A percentile compares a stretch with the other conserved stretches of the same genome.
Evolutionary conservation across 768 basidiomycete species (phyloP).

Genomic region (Boletus insuetus): DNA sequence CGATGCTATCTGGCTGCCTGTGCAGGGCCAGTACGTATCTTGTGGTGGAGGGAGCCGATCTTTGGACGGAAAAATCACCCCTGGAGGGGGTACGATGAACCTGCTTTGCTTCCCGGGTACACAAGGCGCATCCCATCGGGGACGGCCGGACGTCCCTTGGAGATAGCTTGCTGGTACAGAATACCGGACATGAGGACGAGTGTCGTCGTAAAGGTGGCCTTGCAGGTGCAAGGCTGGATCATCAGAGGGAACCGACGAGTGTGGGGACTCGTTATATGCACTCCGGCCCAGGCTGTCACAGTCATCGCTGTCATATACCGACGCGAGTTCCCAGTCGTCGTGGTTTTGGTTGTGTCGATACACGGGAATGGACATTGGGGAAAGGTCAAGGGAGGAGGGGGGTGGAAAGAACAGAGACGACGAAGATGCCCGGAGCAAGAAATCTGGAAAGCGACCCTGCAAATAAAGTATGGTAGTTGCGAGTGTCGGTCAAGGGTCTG

Average conservation of each 20-base stretch:
- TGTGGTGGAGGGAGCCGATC: slow-evolving; percentile 15
- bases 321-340: slow-evolving; percentile 31
- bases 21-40: slow-evolving; percentile 13
- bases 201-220: not conserved
- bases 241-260: slow-evolving; percentile 1
- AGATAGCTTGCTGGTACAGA: slow-evolving; percentile 13
- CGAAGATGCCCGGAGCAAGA: not conserved
- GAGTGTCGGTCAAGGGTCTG: slow-evolving; percentile 4
- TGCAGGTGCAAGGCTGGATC: slow-evolving; percentile 8
- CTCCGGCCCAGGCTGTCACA: slow-evolving; percentile 25
- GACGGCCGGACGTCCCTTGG: not conserved
- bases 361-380: slow-evolving; percentile 24
- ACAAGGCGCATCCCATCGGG: slow-evolving; percentile 11
- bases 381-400: not conserved
- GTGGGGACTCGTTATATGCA: slow-evolving; percentile 12
- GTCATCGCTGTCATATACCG: slow-evolving; percentile 29
- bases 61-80: slow-evolving; percentile 23
- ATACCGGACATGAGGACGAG: slow-evolving; percentile 12
- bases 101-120: slow-evolving; percentile 8
- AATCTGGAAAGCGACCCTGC: slow-evolving; percentile 1
- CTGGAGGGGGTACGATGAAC: slow-evolving; percentile 26
- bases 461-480: not conserved
- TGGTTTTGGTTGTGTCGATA: slow-evolving; percentile 24
- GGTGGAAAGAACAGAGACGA: not conserved
- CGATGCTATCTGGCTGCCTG: not conserved